Conservation (phyloP, 2,329 filamentous ascomycete genomes). For the Blastomyces percursus region DNA sequence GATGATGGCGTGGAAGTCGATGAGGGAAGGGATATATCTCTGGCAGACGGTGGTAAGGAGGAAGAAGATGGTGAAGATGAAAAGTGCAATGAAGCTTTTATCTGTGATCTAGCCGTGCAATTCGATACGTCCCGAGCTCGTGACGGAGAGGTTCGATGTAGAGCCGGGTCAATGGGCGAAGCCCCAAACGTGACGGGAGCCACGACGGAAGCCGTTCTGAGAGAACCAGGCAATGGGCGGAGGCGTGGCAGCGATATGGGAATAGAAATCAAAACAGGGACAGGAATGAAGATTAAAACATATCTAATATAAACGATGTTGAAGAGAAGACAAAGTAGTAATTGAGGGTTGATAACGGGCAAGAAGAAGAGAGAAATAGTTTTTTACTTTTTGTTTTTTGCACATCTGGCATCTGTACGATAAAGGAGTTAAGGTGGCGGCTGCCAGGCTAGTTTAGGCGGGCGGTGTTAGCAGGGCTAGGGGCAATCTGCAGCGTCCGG, state of each 20-base stretch:
- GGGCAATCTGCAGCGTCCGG: not conserved
- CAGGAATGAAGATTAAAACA: not conserved
- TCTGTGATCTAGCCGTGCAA: constrained; percentile 35
- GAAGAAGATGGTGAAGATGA: constrained; percentile 37
- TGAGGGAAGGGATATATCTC: constrained; percentile 43
- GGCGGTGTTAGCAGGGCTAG: not conserved
- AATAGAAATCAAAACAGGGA: not conserved
- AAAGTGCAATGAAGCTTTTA: constrained; percentile 37
- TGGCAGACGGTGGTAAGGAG: constrained; percentile 35
- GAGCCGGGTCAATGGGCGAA: constrained; percentile 44
- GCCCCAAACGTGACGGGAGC: constrained; percentile 49
- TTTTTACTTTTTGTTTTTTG: not conserved
- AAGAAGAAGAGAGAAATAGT: not conserved
- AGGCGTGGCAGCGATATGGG: constrained; percentile 10
- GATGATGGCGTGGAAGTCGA: constrained; percentile 42
- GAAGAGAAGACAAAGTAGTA: not conserved
- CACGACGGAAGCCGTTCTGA: constrained; percentile 47
- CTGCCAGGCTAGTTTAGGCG: too few relatives aligned
- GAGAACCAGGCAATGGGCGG: constrained; percentile 24
- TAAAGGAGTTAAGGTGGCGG: not conserved
- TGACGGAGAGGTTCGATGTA: constrained; percentile 38
- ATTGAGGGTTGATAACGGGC: not conserved
- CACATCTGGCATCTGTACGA: not conserved
- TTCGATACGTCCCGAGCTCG: constrained; percentile 25
- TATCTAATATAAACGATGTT: not conserved